Evolutionary conservation across 2,329 filamentous ascomycete genomes (phyloP).

Genomic region (Shiraia bambusicola): DNA sequence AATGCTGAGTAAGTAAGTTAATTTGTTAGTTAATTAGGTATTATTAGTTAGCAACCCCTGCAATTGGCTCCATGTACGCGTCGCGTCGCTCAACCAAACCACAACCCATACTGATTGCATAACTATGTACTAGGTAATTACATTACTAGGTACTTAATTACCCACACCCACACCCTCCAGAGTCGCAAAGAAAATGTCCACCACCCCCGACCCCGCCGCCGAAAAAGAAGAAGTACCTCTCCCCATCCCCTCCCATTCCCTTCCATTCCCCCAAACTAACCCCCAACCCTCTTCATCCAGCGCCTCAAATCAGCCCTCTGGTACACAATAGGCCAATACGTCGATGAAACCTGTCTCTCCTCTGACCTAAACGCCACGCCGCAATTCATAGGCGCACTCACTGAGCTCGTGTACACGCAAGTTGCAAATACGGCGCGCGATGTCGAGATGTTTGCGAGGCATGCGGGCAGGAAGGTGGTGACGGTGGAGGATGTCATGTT

Average conservation of each 20-base stretch:
- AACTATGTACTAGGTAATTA: too few relatives aligned
- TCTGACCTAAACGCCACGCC: conserved; percentile 83
- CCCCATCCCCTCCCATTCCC: not conserved
- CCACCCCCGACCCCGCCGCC: conserved; percentile 22
- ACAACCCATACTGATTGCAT: too few relatives aligned
- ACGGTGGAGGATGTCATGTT: conserved; percentile 86
- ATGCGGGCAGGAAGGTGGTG: conserved; percentile 78
- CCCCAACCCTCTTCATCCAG: conserved; percentile 42
- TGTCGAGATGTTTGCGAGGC: conserved; percentile 62
- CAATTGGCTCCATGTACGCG: conserved; percentile 13
- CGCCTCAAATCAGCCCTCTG: conserved; percentile 47
- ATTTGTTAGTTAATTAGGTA: too few relatives aligned
- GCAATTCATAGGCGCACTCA: conserved; percentile 76
- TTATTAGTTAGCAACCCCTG: not conserved
- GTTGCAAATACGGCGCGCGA: conserved; percentile 60
- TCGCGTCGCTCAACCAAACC: conserved; percentile 25
- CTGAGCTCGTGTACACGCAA: conserved; percentile 84
- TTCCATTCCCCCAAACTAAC: not conserved
- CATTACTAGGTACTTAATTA: too few relatives aligned
- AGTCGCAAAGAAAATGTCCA: conserved; percentile 25
- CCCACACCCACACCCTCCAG: not conserved
- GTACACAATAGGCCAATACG: conserved; percentile 58
- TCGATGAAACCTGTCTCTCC: conserved; percentile 77
- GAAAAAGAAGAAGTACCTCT: conserved; percentile 38
- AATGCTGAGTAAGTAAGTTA: not conserved